These are phyloP conservation scores for Elasticomyces elasticus DNA, from an alignment of 495 filamentous ascomycete genomes.

Conservation along the genomic window DNA sequence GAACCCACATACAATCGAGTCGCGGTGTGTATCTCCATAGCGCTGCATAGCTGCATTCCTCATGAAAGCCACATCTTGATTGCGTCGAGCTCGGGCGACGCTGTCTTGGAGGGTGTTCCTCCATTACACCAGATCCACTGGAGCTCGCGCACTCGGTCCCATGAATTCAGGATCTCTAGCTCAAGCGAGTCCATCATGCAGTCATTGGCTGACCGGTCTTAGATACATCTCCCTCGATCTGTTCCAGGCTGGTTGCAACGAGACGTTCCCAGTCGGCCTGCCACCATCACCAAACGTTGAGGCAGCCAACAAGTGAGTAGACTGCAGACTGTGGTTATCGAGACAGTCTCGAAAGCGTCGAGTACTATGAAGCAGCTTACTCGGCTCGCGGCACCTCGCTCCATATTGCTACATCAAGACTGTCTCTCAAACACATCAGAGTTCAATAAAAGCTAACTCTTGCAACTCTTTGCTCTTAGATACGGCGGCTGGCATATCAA, in stretches of 20 bases:
- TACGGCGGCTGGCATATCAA: slow-evolving; percentile 45
- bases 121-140: no score
- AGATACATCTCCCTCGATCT: slow-evolving; percentile 42
- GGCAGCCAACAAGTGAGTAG: not conserved
- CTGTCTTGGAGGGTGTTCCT: no score
- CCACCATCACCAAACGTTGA: slow-evolving; percentile 14
- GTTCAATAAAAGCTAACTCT: not conserved
- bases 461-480: slow-evolving; percentile 27
- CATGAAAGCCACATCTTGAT: no score
- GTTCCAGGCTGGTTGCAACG: slow-evolving; percentile 39
- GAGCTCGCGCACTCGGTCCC: no score
- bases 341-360: not conserved
- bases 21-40: no score
- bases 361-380: no score
- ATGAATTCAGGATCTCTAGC: no score
- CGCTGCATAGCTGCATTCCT: no score
- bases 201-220: not conserved
- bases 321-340: not conserved
- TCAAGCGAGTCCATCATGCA: not conserved
- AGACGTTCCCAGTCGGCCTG: slow-evolving; percentile 32
- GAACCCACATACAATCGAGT: slow-evolving; percentile 40
- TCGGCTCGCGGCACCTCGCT: no score
- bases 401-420: no score
- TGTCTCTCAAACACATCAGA: no score
- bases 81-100: no score